Percentiles rank a stretch among this genome's conserved stretches.
phyloP scores from a whole-genome alignment of 2,329 filamentous ascomycete genomes.

The Zopfia rhizophila region DNA sequence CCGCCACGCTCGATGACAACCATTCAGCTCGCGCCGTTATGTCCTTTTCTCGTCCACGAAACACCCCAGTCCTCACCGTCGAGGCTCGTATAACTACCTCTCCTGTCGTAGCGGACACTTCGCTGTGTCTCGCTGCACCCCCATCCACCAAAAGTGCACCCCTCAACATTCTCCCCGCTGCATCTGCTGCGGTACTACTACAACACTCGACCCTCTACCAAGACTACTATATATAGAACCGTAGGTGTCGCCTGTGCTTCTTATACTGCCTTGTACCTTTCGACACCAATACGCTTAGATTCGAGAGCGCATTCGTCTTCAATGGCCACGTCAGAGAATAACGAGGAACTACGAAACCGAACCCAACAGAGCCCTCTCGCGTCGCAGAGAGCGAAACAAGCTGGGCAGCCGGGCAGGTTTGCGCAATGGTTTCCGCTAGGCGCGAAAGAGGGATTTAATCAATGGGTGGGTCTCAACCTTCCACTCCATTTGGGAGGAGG shows the following conservation, averaged over 20 bases:
- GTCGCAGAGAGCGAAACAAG: slow-evolving; percentile 57
- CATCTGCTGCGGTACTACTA: slow-evolving; percentile 46
- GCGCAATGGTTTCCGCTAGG: slow-evolving; percentile 79
- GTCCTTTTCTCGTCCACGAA: no score
- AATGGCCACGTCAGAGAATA: slow-evolving; percentile 31
- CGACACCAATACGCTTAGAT: slow-evolving; percentile 41
- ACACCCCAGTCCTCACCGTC: no score
- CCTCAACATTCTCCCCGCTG: slow-evolving; percentile 42
- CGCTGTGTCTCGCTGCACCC: slow-evolving; percentile 27
- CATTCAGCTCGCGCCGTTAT: no score
- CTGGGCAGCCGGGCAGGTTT: slow-evolving; percentile 45
- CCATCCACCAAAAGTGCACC: slow-evolving; percentile 46
- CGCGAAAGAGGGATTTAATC: slow-evolving; percentile 89
- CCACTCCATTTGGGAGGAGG: not conserved
- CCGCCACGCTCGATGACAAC: no score
- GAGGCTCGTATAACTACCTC: no score
- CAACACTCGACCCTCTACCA: slow-evolving; percentile 31
- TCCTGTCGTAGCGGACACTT: no score
- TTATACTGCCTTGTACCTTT: slow-evolving; percentile 41
- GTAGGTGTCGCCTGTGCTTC: slow-evolving; percentile 44
- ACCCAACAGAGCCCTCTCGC: slow-evolving; percentile 61
- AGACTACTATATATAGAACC: slow-evolving; percentile 35
- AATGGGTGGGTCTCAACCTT: slow-evolving; percentile 75
- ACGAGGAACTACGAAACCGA: slow-evolving; percentile 30
- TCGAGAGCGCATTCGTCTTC: slow-evolving; percentile 39